Evolutionary conservation across 192 early-diverging fungal genomes (phyloP).

Genomic region (Rhizophagus clarus): DNA sequence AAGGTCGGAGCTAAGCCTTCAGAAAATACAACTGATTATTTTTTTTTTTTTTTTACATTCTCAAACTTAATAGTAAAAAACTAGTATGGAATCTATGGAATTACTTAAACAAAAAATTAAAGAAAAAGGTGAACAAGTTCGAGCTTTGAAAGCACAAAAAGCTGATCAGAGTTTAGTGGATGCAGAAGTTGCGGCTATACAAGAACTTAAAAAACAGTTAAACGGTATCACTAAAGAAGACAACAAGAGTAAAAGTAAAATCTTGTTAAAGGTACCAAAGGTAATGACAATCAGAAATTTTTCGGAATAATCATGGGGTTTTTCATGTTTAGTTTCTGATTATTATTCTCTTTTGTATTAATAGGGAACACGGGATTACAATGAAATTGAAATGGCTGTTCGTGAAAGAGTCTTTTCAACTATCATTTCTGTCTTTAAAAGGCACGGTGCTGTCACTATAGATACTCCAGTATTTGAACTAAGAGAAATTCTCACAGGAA

Average conservation of each 20-base stretch:
- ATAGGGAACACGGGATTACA: conserved; percentile 94
- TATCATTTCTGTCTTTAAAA: conserved; percentile 87
- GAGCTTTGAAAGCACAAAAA: conserved; percentile 61
- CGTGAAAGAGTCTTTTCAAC: conserved; percentile 89
- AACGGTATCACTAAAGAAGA: conserved; percentile 43
- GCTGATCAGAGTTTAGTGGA: conserved; percentile 60
- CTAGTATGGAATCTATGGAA: conserved; percentile 13
- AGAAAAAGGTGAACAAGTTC: conserved; percentile 60
- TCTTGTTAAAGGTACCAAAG: conserved; percentile 81
- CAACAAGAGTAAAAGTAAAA: conserved; percentile 51
- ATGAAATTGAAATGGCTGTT: conserved; percentile 96
- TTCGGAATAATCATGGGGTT: background rate
- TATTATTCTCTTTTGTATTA: background rate
- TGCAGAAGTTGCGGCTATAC: conserved; percentile 59
- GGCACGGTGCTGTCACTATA: conserved; percentile 97
- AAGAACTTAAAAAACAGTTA: conserved; percentile 64
- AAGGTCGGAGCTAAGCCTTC: background rate
- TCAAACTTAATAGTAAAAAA: background rate
- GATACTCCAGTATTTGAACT: conserved; percentile 99
- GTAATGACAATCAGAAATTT: conserved; percentile 34
- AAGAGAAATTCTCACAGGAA: conserved; percentile 93
- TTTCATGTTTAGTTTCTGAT: background rate
- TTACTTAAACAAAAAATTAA: conserved; percentile 44
- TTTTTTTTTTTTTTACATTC: background rate
- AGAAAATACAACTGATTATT: background rate